These are phyloP conservation scores for Dactylellina haptotyla DNA, from an alignment of 2,329 filamentous ascomycete species.

Conservation along the genomic window DNA sequence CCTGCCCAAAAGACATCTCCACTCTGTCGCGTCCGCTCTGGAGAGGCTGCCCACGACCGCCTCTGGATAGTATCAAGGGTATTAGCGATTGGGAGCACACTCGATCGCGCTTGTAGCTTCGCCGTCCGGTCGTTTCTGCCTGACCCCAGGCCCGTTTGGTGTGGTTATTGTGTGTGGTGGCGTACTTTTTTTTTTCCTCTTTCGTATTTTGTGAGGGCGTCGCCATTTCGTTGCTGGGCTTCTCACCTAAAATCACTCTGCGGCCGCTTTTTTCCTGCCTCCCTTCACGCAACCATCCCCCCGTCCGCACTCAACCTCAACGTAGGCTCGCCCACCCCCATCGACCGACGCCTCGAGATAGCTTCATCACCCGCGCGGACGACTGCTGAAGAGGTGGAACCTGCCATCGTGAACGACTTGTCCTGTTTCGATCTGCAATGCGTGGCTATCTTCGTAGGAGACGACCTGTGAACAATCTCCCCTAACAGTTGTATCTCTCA, in stretches of 20 bases:
- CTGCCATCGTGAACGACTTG: slow-evolving; percentile 15
- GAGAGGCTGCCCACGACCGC: not conserved
- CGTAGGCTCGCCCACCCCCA: slow-evolving; percentile 3
- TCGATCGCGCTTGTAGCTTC: slow-evolving; percentile 27
- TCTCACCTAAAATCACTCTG: slow-evolving; percentile 47
- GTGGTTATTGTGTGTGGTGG: slow-evolving; percentile 41
- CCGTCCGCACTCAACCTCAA: slow-evolving; percentile 10
- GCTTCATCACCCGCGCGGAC: slow-evolving; percentile 16
- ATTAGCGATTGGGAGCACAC: slow-evolving; percentile 26
- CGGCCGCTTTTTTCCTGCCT: slow-evolving; percentile 3
- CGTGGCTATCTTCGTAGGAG: slow-evolving; percentile 41
- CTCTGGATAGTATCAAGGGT: slow-evolving; percentile 21
- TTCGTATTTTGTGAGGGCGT: slow-evolving; percentile 43
- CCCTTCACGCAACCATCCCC: slow-evolving; percentile 13
- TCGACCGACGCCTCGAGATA: slow-evolving; percentile 8
- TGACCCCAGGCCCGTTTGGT: slow-evolving; percentile 7
- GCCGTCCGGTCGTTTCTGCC: slow-evolving; percentile 14
- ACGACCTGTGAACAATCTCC: slow-evolving; percentile 38
- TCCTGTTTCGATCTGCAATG: slow-evolving; percentile 49
- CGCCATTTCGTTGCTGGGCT: slow-evolving; percentile 33
- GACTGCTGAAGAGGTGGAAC: slow-evolving; percentile 44
- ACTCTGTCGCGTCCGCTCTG: slow-evolving; percentile 28
- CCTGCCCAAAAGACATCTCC: slow-evolving; percentile 17
- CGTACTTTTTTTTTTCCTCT: slow-evolving; percentile 28
- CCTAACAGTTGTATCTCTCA: slow-evolving; percentile 27